phyloP scores from a whole-genome alignment of 2,329 filamentous ascomycete species.

The Trichoderma atroviride region DNA sequence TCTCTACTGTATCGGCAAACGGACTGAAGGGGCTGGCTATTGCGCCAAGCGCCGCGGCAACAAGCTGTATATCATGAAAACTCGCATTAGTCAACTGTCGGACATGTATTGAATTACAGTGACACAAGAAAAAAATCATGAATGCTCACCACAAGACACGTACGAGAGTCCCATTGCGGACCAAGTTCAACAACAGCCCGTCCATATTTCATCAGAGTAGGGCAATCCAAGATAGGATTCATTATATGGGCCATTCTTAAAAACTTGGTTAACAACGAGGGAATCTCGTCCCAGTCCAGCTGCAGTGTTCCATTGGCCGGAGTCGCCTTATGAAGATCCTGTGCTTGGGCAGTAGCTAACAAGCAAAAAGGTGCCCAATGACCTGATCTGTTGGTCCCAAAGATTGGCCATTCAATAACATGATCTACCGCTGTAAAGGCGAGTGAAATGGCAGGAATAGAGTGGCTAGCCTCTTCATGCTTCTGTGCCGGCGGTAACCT shows the following conservation, averaged over 20 bases:
- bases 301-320: neutral
- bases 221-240: neutral
- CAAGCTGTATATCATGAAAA: neutral
- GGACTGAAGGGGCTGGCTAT: neutral
- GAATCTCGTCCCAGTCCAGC: neutral
- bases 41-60: neutral
- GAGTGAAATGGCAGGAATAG: neutral
- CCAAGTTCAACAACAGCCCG: neutral
- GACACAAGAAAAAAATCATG: neutral
- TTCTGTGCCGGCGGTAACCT: neutral
- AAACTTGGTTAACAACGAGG: neutral
- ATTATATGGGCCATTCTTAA: constrained; percentile 2
- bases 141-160: constrained; percentile 3
- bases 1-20: neutral
- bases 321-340: neutral
- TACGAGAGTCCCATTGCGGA: constrained; percentile 1
- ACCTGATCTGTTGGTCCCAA: neutral
- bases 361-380: neutral
- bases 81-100: neutral
- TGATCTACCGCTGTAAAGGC: neutral
- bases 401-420: neutral
- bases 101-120: neutral
- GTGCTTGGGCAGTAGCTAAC: neutral
- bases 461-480: neutral
- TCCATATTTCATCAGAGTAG: neutral